Evolutionary conservation across 352 stramenopile species (phyloP).

Genomic region (Peronosclerospora sorghi): DNA sequence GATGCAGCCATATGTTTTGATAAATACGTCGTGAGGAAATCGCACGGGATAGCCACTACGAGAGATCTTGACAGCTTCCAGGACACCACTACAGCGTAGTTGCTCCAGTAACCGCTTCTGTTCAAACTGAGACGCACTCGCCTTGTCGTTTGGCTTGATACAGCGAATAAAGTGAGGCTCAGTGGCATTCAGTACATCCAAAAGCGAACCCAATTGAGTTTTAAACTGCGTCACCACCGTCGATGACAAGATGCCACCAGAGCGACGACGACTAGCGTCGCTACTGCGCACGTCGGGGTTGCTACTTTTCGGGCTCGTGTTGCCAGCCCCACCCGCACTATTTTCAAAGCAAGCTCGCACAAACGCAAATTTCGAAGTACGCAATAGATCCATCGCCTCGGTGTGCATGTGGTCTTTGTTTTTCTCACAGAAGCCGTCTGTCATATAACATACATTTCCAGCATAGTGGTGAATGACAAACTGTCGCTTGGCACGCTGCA

Average conservation of each 20-base stretch:
- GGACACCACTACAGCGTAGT: constrained; percentile 75
- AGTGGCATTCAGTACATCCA: constrained; percentile 91
- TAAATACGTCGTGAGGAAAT: constrained; percentile 88
- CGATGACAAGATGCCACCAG: constrained; percentile 66
- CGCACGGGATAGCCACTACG: constrained; percentile 90
- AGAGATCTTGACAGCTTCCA: constrained; percentile 86
- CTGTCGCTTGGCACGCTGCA: constrained; percentile 68
- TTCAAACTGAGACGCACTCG: constrained; percentile 50
- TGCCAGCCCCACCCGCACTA: constrained; percentile 13
- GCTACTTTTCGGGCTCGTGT: constrained; percentile 12
- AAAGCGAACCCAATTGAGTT: constrained; percentile 84
- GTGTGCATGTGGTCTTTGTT: constrained; percentile 86
- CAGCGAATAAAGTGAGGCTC: constrained; percentile 89
- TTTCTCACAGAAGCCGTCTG: constrained; percentile 77
- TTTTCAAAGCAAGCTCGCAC: constrained; percentile 62
- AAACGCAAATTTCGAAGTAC: constrained; percentile 51
- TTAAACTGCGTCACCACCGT: constrained; percentile 90
- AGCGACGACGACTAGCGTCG: constrained; percentile 39
- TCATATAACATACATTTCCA: constrained; percentile 73
- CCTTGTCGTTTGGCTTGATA: constrained; percentile 81
- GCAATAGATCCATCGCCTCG: constrained; percentile 61
- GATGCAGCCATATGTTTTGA: constrained; percentile 74
- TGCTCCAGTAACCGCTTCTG: constrained; percentile 66
- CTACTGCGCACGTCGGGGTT: constrained; percentile 20
- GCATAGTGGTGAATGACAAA: constrained; percentile 86